Evolutionary conservation across 1,284 basidiomycete species (phyloP), one percentile per base, ranked within the genome.

Genomic region (Sanghuangporus baumii): DNA sequence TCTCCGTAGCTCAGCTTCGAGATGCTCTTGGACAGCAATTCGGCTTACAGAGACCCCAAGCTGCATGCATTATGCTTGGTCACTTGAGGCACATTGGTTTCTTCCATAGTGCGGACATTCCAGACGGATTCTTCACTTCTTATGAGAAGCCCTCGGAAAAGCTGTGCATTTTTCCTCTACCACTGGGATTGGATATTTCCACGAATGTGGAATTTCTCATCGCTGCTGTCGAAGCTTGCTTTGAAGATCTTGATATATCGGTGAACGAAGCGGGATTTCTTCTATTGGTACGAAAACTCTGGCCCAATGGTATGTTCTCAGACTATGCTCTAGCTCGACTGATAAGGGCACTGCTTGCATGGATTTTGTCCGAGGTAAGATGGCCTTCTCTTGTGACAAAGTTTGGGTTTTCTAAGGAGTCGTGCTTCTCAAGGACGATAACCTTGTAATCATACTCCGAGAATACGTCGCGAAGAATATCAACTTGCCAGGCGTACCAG

Each of bases 201-300:
- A 79, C 80, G 8, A 83, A 86, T 46, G 88, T 93, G 3, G 90
- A 93, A 69, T 82, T 81, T 0, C 76, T 94, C 31, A 81, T 91
- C 9, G 78, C 84, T 6, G 79, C 86, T 0, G 82, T 92, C n/a
- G 90, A 92, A 70, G 80, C 82, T 1, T 87, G 86, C 66, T 74
- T 94, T 20, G 76, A 79, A 2, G 88, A 91, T 66, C 71, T 90
- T 31, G 85, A 91, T 71, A 74, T 93, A 23, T 83, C 86, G 0
- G 78, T 86, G 37, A 91, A 91, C 68, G 91, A 94, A 73, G 77
- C 82, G 20, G 91, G 86, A 0, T 80, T 92, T 60, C 72, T 88
- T 6, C 74, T 93, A 9, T 75, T 93, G 16, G 74, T 77, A 9
- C 80, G 84, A 57, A 80, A 84, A 65, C 82, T 89, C 64, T 91